These are phyloP conservation scores for Saccharum hybrid DNA, from an alignment of 202 grass and related monocot species.

Conservation along the genomic window DNA sequence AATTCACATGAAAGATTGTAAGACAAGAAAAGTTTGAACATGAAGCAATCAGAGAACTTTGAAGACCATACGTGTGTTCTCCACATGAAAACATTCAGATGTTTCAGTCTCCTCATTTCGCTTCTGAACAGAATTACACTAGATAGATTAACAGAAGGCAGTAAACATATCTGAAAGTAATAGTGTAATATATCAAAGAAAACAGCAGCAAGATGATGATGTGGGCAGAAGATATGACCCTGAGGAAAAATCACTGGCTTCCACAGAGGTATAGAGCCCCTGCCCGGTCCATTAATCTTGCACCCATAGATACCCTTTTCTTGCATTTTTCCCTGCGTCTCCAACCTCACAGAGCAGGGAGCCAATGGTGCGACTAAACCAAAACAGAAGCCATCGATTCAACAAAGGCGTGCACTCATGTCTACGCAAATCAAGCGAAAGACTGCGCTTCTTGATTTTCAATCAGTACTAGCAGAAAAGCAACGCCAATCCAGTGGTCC, in stretches of 20 bases:
- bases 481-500: not conserved
- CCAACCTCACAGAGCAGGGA: slow-evolving; percentile 44
- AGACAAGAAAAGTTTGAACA: no score
- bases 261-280: slow-evolving; percentile 38
- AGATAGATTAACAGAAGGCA: not conserved
- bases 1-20: no score
- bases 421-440: not conserved
- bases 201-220: not conserved
- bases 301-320: slow-evolving; percentile 50
- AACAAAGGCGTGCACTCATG: not conserved
- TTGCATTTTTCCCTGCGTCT: slow-evolving; percentile 52
- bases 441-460: not conserved
- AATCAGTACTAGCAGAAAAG: not conserved
- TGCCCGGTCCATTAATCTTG: slow-evolving; percentile 46
- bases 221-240: slow-evolving; percentile 40
- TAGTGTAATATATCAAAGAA: not conserved
- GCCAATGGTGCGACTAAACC: slow-evolving; percentile 51
- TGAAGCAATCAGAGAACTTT: no score
- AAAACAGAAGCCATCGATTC: not conserved
- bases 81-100: slow-evolving; percentile 48
- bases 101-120: slow-evolving; percentile 45
- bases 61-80: slow-evolving; percentile 24
- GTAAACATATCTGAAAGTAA: not conserved
- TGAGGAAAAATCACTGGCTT: slow-evolving; percentile 26
- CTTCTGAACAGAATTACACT: not conserved